Evolutionary conservation across 148 eudicot genomes (phyloP).

Genomic region (Selenicereus undatus): DNA sequence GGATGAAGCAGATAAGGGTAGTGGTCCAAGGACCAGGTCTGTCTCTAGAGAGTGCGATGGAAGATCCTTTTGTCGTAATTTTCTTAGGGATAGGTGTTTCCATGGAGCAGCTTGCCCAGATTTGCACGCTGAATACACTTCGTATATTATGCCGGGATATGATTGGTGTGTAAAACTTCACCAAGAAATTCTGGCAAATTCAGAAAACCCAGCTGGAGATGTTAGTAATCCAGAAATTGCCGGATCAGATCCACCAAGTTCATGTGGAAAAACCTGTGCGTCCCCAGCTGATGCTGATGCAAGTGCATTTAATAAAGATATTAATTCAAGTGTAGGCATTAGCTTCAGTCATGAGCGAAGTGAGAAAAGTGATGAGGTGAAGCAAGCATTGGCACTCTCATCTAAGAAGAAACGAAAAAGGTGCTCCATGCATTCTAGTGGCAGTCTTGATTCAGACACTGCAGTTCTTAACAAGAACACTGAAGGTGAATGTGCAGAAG

Average conservation of each 20-base stretch:
- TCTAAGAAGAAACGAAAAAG: constrained; percentile 3
- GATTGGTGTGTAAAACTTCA: constrained; percentile 5
- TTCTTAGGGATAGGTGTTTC: not conserved
- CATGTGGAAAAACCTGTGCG: not conserved
- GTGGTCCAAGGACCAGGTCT: not conserved
- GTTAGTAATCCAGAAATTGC: not conserved
- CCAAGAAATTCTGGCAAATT: not conserved
- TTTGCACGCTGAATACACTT: not conserved
- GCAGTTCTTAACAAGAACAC: constrained; percentile 6
- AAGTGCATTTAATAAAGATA: not conserved
- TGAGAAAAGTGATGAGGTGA: not conserved
- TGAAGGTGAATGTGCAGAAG: constrained; percentile 11
- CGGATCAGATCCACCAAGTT: not conserved
- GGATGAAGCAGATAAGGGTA: not conserved
- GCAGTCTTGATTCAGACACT: not conserved
- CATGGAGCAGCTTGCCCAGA: not conserved
- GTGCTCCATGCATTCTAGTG: not conserved
- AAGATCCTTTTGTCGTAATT: not conserved
- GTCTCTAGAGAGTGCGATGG: not conserved
- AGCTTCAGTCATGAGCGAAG: not conserved
- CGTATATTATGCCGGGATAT: not conserved
- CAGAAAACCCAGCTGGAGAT: not conserved
- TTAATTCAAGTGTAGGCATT: not conserved
- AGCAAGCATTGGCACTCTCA: not conserved
- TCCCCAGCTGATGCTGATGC: not conserved